Percentiles rank a stretch among this genome's conserved stretches.
phyloP scores from a whole-genome alignment of 2,329 filamentous ascomycete species.

The Delphinella strobiligena region DNA sequence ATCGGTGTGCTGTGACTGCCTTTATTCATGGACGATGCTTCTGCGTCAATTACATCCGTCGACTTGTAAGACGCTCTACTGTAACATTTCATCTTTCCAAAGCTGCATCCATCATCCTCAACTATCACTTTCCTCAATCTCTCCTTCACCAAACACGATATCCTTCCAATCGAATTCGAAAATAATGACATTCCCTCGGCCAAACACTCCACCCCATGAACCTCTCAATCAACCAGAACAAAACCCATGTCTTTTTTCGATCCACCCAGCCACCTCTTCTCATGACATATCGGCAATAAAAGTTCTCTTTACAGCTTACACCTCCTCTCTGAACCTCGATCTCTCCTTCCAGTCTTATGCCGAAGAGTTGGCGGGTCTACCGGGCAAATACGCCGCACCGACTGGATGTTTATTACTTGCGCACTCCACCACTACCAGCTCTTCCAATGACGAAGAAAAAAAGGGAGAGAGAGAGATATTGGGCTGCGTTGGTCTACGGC shows the following conservation, averaged over 20 bases:
- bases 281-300: conserved; percentile 27
- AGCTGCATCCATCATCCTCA: too few species aligned
- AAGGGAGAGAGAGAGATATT: conserved; percentile 45
- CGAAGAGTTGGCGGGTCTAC: conserved; percentile 39
- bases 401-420: conserved; percentile 40
- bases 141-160: too few species aligned
- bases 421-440: conserved; percentile 12
- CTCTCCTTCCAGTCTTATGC: conserved; percentile 46
- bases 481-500: conserved; percentile 40
- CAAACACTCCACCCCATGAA: too few species aligned
- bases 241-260: conserved; percentile 13
- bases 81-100: too few species aligned
- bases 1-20: too few species aligned
- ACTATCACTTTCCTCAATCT: too few species aligned
- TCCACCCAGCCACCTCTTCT: conserved; percentile 27
- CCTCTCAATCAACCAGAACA: too few species aligned
- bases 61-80: too few species aligned
- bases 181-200: too few species aligned
- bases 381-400: conserved; percentile 40
- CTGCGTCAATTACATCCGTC: too few species aligned
- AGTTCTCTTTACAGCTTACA: conserved; percentile 28
- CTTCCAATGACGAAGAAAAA: conserved; percentile 10
- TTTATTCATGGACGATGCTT: too few species aligned
- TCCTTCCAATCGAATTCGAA: too few species aligned
- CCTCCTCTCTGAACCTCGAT: conserved; percentile 37